Percentiles rank a stretch among this genome's conserved stretches.
These are phyloP conservation scores for Inonotus obliquus DNA, from an alignment of 1,284 basidiomycete genomes.

Conservation along the genomic window DNA sequence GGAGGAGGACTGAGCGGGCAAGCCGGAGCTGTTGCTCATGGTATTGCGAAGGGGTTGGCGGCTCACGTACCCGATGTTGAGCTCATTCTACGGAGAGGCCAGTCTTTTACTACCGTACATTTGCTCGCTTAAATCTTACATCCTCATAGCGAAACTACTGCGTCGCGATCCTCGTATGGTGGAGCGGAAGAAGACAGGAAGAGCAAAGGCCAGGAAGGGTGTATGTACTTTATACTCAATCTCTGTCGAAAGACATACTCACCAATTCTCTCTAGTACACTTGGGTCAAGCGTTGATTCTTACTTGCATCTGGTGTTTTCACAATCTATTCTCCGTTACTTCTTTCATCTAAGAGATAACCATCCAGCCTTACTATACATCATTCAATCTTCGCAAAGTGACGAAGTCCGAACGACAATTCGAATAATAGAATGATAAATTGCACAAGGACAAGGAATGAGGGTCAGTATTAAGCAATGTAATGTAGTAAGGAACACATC, in stretches of 20 bases:
- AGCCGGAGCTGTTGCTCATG: constrained; percentile 85
- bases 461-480: background rate
- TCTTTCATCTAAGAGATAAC: background rate
- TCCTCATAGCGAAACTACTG: constrained; percentile 69
- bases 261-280: constrained; percentile 52
- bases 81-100: constrained; percentile 70
- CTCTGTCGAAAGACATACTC: background rate
- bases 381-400: background rate
- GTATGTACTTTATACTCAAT: constrained; percentile 45
- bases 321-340: constrained; percentile 2
- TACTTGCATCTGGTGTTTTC: background rate
- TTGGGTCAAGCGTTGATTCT: constrained; percentile 89
- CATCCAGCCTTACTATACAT: constrained; percentile 14
- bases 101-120: background rate
- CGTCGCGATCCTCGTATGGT: constrained; percentile 95
- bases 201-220: constrained; percentile 87
- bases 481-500: constrained; percentile 16
- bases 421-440: constrained; percentile 18
- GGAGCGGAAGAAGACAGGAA: constrained; percentile 94
- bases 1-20: constrained; percentile 92
- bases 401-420: constrained; percentile 6
- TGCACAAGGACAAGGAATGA: constrained; percentile 18
- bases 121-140: constrained; percentile 10
- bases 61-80: constrained; percentile 66
- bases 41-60: constrained; percentile 77